These are phyloP conservation scores for Beauveria caledonica DNA, from an alignment of 2,329 filamentous ascomycete genomes.

Conservation along the genomic window DNA sequence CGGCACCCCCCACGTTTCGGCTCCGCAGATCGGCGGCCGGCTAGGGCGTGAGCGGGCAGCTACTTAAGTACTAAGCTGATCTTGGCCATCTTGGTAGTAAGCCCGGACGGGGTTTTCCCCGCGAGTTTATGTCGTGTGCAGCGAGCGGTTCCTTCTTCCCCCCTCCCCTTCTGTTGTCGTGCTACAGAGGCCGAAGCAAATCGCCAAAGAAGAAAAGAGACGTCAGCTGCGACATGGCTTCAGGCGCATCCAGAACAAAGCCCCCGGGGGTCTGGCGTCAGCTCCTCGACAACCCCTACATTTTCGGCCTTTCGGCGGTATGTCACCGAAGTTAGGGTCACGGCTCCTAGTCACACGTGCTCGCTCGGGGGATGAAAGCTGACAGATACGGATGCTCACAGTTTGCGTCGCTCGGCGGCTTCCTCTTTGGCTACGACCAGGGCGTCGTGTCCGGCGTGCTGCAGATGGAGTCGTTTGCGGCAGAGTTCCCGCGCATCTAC, in stretches of 20 bases:
- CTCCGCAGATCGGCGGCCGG: background rate
- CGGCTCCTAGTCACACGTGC: no score
- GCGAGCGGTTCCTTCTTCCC: background rate
- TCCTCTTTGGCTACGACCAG: slow-evolving; percentile 43
- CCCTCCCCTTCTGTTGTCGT: background rate
- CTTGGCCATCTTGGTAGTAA: background rate
- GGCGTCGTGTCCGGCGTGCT: slow-evolving; percentile 40
- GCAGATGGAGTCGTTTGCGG: slow-evolving; percentile 35
- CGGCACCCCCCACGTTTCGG: slow-evolving; percentile 1
- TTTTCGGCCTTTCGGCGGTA: slow-evolving; percentile 36
- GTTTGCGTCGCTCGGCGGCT: slow-evolving; percentile 30
- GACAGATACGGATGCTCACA: background rate
- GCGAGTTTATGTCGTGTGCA: background rate
- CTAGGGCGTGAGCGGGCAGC: background rate
- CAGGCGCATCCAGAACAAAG: background rate
- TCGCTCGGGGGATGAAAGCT: background rate
- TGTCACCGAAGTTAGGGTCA: slow-evolving; percentile 6
- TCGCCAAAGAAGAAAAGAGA: no score
- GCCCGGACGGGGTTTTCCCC: background rate
- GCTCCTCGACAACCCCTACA: slow-evolving; percentile 32
- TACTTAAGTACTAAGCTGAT: background rate
- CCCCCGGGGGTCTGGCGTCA: slow-evolving; percentile 17
- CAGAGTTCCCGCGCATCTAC: slow-evolving; percentile 26
- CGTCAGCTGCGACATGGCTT: background rate
- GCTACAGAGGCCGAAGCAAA: background rate